A percentile compares a stretch with the other conserved stretches of the same genome.
Conservation (phyloP, 805 yeast genomes). For the Teunomyces funiuensis region DNA sequence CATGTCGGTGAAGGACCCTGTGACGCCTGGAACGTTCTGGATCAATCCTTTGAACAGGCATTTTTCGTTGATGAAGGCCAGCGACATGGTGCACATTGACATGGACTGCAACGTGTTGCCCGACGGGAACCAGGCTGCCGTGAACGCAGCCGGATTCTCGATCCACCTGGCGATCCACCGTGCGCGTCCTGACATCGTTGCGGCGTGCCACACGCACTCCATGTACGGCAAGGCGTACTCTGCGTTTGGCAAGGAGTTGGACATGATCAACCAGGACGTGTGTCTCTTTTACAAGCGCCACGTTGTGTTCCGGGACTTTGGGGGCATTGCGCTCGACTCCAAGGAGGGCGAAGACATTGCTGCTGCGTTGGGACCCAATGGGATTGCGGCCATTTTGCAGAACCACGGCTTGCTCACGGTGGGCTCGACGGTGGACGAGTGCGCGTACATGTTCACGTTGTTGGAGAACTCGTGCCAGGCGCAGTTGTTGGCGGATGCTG, state of each 20-base stretch:
- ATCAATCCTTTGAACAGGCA: conserved; percentile 85
- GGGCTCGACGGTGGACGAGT: conserved; percentile 72
- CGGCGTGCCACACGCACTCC: conserved; percentile 45
- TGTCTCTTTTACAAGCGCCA: conserved; percentile 67
- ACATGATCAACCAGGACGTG: conserved; percentile 79
- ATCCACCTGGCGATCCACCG: conserved; percentile 41
- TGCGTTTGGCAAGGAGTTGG: conserved; percentile 46
- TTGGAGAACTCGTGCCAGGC: conserved; percentile 66
- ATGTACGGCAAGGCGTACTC: conserved; percentile 40
- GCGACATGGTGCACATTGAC: conserved; percentile 41
- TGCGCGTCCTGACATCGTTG: conserved; percentile 38
- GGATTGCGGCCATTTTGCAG: conserved; percentile 58
- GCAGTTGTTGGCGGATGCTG: conserved; percentile 64
- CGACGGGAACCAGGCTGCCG: conserved; percentile 38
- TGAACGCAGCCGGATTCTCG: conserved; percentile 43
- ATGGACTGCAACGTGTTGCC: conserved; percentile 37
- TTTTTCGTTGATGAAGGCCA: conserved; percentile 46
- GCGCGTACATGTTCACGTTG: conserved; percentile 62
- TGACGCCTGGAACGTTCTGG: conserved; percentile 80
- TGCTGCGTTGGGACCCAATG: conserved; percentile 52
- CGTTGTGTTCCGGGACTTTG: conserved; percentile 65
- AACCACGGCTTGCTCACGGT: conserved; percentile 75
- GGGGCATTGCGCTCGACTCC: conserved; percentile 73
- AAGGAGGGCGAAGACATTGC: conserved; percentile 67
- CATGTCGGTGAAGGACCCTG: conserved; percentile 82